A percentile compares a stretch with the other conserved stretches of the same genome.
phyloP scores from a whole-genome alignment of 305 asterid species.

The Ruellia speciosa region DNA sequence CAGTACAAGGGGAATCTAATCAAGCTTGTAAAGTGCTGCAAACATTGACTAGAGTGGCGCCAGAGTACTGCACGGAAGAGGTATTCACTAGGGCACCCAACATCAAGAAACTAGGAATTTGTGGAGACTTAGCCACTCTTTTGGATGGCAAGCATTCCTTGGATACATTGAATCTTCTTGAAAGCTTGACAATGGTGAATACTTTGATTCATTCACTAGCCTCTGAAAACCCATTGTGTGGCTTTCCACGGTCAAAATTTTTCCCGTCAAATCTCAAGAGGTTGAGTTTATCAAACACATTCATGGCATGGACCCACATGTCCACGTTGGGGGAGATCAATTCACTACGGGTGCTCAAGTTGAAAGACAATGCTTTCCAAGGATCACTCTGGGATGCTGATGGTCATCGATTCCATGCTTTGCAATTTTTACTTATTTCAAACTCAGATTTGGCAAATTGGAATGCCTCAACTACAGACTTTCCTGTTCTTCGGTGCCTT shows the following conservation, averaged over 20 bases:
- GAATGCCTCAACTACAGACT: slow-evolving; percentile 30
- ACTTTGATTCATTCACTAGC: slow-evolving; percentile 1
- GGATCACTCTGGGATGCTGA: slow-evolving; percentile 36
- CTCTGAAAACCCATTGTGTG: slow-evolving; percentile 5
- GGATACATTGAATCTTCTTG: slow-evolving; percentile 20
- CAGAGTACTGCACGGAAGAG: slow-evolving; percentile 14
- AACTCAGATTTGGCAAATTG: slow-evolving; percentile 34
- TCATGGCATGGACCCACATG: slow-evolving; percentile 35
- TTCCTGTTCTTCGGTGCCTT: slow-evolving; percentile 35
- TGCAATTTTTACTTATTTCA: slow-evolving; percentile 38
- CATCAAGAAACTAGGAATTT: slow-evolving; percentile 35
- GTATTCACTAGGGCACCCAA: slow-evolving; percentile 18
- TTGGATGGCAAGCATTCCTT: background rate
- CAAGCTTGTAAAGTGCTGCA: slow-evolving; percentile 25
- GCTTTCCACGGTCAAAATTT: slow-evolving; percentile 26
- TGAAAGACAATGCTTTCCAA: slow-evolving; percentile 43
- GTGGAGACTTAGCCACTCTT: slow-evolving; percentile 17
- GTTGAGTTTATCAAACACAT: slow-evolving; percentile 26
- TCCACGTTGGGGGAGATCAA: slow-evolving; percentile 30
- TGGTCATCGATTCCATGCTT: slow-evolving; percentile 29
- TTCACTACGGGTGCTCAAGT: slow-evolving; percentile 46
- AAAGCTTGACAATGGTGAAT: slow-evolving; percentile 37
- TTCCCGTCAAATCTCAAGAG: slow-evolving; percentile 32
- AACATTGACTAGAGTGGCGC: slow-evolving; percentile 24
- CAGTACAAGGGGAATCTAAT: background rate